These are phyloP conservation scores for Mentha longifolia DNA, from an alignment of 257 asterid species.

Conservation along the genomic window DNA sequence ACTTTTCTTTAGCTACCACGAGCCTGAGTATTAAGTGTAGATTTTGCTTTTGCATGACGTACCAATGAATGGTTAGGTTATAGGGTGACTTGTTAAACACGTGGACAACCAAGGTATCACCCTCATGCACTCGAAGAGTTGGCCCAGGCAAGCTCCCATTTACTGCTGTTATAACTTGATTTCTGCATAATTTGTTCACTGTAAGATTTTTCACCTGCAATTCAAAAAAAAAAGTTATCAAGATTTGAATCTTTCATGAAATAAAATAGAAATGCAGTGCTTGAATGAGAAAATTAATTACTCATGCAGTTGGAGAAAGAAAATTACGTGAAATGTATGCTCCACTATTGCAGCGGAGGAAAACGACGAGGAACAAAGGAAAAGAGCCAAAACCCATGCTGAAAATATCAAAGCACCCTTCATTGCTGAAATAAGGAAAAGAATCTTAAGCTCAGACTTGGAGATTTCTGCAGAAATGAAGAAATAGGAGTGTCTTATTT, in stretches of 20 bases:
- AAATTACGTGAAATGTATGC: conserved; percentile 72
- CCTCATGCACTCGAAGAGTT: conserved; percentile 55
- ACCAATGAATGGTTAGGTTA: conserved; percentile 73
- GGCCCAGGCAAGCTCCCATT: conserved; percentile 76
- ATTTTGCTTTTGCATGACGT: conserved; percentile 5
- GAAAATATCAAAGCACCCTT: conserved; percentile 28
- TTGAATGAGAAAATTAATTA: neutral
- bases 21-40: no score
- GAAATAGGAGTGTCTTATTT: conserved; percentile 34
- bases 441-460: neutral
- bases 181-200: conserved; percentile 49
- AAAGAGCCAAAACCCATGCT: conserved; percentile 37
- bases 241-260: neutral
- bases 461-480: conserved; percentile 16
- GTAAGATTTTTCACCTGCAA: conserved; percentile 66
- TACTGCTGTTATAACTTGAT: conserved; percentile 66
- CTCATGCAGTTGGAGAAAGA: neutral
- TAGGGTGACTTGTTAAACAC: conserved; percentile 65
- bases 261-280: no score
- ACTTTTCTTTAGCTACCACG: no score
- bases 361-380: conserved; percentile 37
- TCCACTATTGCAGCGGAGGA: conserved; percentile 66
- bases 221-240: neutral
- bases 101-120: conserved; percentile 66
- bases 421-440: conserved; percentile 15